Evolutionary conservation across 169 alveolate genomes (phyloP), one percentile per base, ranked within the genome.

Genomic region (Theileria sp.): DNA sequence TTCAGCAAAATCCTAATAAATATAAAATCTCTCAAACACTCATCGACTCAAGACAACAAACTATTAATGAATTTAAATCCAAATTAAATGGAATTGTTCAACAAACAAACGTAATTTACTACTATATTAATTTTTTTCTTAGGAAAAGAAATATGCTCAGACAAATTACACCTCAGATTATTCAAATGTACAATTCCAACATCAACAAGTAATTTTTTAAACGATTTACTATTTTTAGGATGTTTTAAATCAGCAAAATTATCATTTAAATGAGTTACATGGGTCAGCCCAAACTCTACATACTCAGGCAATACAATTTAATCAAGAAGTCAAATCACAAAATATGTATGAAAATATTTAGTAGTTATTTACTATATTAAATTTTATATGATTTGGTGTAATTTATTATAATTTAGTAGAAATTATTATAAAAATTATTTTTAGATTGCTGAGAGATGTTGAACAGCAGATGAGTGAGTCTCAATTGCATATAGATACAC

Each of bases 41-140:
- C 54, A 15, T 84, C 32, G 81, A 21, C 50, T 34, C 77, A 23
- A 67, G 90, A 28, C 86, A 84, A 51, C 21, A 38, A 21, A 84
- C 81, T 7, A 76, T 84, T 56, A 71, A 84, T 34, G 90, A 84
- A 58, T 84, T 84, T 72, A 44, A 64, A 30, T 84, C 90, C 9
- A 84, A 84, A 76, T 21, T 84, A 30, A 77, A 72, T 70, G 87
- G 87, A 17, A 81, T 77, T 4, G 60, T 66, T 19, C 67, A 58
- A 19, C 26, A 25, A 8, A 58, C 36, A 58, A 19, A 58, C 4
- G 75, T 66, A 28, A 25, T 13, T 58, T 68, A 3, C 8, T 1
- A 28, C 49, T 38, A 44, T 36, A 28, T 13, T 28, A 28, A 61
- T 61, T 61, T 4, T 66, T n/a, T 66, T 65, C n/a, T 19, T 32